Percentiles rank a stretch among this genome's conserved stretches.
Conservation (phyloP, 2,329 filamentous ascomycete species). For the Cryphonectria parasitica region DNA sequence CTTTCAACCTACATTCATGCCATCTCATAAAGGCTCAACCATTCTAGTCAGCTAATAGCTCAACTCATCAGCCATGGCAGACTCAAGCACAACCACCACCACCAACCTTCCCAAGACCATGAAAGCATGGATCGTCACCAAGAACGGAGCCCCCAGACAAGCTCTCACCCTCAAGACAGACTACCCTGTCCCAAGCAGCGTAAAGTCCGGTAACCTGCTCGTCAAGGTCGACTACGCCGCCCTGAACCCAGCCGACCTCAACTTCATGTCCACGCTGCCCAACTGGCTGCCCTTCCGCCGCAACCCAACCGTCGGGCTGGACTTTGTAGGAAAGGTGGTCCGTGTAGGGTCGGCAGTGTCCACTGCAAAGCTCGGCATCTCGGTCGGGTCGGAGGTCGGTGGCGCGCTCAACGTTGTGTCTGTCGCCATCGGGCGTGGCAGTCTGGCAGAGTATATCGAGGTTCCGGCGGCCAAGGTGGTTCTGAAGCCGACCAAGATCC, state of each 20-base stretch:
- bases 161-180: conserved; percentile 35
- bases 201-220: conserved; percentile 34
- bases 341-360: conserved; percentile 34
- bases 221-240: conserved; percentile 40
- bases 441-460: conserved; percentile 41
- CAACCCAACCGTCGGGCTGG: conserved; percentile 38
- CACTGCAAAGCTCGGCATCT: conserved; percentile 18
- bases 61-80: conserved; percentile 15
- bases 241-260: conserved; percentile 43
- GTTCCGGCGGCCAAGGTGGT: conserved; percentile 39
- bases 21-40: too few species aligned
- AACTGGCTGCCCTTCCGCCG: conserved; percentile 39
- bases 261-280: conserved; percentile 38
- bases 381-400: conserved; percentile 36
- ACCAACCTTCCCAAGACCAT: conserved; percentile 33
- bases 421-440: conserved; percentile 38
- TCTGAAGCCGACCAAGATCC: conserved; percentile 34
- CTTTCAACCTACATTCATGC: not conserved
- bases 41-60: not conserved
- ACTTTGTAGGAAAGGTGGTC: conserved; percentile 42
- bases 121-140: conserved; percentile 37
- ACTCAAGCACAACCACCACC: not conserved
- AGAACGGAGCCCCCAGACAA: conserved; percentile 34
- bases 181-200: conserved; percentile 29
- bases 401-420: conserved; percentile 38